A percentile compares a stretch with the other conserved stretches of the same genome.
These are phyloP conservation scores for Aspergillus pseudoglaucus DNA, from an alignment of 2,329 filamentous ascomycete species.

Conservation along the genomic window DNA sequence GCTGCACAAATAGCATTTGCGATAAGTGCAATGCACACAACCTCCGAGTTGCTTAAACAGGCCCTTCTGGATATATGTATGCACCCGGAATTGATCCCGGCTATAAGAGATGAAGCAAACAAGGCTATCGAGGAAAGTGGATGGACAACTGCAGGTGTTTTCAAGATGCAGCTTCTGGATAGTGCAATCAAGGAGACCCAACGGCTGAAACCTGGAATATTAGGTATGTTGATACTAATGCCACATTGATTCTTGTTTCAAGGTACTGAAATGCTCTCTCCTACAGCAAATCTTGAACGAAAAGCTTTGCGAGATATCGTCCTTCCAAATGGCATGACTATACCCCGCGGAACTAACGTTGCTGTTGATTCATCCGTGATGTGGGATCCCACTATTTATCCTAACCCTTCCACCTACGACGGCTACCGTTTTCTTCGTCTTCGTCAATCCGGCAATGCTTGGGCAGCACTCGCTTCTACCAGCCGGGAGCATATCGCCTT, in stretches of 20 bases:
- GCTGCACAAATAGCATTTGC: conserved; percentile 11
- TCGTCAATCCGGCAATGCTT: background rate
- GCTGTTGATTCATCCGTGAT: conserved; percentile 8
- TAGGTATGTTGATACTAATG: conserved; percentile 2
- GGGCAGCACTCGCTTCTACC: background rate
- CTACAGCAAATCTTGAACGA: conserved; percentile 6
- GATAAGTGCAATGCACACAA: conserved; percentile 11
- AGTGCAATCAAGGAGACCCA: conserved; percentile 14
- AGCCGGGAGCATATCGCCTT: conserved; percentile 10
- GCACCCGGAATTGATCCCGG: conserved; percentile 6
- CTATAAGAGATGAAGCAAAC: conserved; percentile 6
- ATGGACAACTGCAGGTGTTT: conserved; percentile 7
- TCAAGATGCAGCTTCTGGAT: conserved; percentile 15
- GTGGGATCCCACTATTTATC: conserved; percentile 10
- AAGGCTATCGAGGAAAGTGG: conserved; percentile 4
- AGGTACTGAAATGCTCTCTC: background rate
- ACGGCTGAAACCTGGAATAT: conserved; percentile 6
- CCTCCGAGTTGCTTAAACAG: conserved; percentile 5
- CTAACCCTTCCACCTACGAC: conserved; percentile 5
- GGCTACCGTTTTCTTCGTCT: conserved; percentile 2
- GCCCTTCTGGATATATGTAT: conserved; percentile 4
- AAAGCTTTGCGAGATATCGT: conserved; percentile 6
- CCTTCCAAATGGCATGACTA: conserved; percentile 10
- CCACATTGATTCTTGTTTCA: background rate
- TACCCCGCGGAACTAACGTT: conserved; percentile 11